phyloP scores from a whole-genome alignment of 1,284 basidiomycete genomes.

The Lignosus rhinocerotis region DNA sequence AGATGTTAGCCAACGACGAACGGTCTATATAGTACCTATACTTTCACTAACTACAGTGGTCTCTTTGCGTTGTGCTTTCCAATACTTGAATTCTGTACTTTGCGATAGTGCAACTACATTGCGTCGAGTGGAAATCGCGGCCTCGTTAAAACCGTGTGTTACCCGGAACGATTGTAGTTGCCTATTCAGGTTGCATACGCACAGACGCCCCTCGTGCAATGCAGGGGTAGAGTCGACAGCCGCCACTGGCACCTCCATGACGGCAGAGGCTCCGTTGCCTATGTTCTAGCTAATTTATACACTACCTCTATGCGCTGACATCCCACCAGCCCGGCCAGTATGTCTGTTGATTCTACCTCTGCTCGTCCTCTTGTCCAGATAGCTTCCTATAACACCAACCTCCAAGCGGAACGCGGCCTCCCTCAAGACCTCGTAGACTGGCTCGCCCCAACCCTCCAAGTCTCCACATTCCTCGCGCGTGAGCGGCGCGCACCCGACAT shows the following conservation, averaged over 20 bases:
- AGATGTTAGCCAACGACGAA: too few relatives aligned
- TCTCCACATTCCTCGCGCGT: conserved; percentile 67
- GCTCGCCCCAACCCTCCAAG: conserved; percentile 75
- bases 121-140: neutral
- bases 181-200: neutral
- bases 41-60: too few relatives aligned
- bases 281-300: neutral
- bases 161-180: neutral
- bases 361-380: conserved; percentile 71
- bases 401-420: conserved; percentile 69
- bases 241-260: conserved; percentile 2
- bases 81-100: neutral
- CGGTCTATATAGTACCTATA: too few relatives aligned
- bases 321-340: neutral
- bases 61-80: too few relatives aligned
- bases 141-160: neutral
- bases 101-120: neutral
- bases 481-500: conserved; percentile 72
- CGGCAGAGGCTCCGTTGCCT: neutral
- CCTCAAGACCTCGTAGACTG: conserved; percentile 85
- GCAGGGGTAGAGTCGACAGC: neutral
- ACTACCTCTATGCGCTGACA: neutral
- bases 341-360: conserved; percentile 3
- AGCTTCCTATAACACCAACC: conserved; percentile 84
- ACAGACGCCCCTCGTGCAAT: neutral